A percentile compares a stretch with the other conserved stretches of the same genome.
Evolutionary conservation across 2,329 filamentous ascomycete genomes (phyloP).

Genomic region (Alternaria tenuissima): DNA sequence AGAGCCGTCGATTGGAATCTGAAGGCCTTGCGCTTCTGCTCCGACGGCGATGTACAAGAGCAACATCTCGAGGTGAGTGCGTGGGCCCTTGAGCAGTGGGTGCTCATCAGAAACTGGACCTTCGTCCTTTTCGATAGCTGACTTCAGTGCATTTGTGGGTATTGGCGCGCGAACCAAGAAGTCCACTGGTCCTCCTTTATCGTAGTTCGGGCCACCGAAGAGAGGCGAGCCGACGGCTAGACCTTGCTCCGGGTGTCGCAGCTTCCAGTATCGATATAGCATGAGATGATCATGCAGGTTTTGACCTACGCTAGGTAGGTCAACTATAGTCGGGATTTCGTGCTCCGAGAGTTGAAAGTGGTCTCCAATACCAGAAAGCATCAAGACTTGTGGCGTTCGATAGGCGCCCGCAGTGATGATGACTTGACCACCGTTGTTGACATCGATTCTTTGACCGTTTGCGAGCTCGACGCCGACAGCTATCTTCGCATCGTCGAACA

Average conservation of each 20-base stretch:
- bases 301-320: conserved; percentile 68
- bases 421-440: conserved; percentile 27
- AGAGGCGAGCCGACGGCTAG: conserved; percentile 28
- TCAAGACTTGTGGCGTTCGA: conserved; percentile 39
- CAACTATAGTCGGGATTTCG: conserved; percentile 34
- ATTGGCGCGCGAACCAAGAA: conserved; percentile 28
- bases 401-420: conserved; percentile 42
- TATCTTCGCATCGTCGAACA: conserved; percentile 18
- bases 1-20: conserved; percentile 28
- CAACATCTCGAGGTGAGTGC: not conserved
- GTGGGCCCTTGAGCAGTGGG: not conserved
- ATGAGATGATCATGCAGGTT: conserved; percentile 67
- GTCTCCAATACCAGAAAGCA: conserved; percentile 45
- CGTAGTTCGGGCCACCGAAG: conserved; percentile 27
- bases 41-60: not conserved
- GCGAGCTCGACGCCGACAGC: conserved; percentile 28
- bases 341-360: conserved; percentile 55
- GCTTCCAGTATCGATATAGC: conserved; percentile 37
- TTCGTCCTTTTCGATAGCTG: not conserved
- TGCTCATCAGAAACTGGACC: not conserved
- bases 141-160: conserved; percentile 4
- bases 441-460: conserved; percentile 11
- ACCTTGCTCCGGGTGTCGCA: conserved; percentile 32
- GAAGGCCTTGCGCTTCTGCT: conserved; percentile 24
- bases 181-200: conserved; percentile 34